Evolutionary conservation across 768 basidiomycete species (phyloP).

Genomic region (Obba rivulosa): DNA sequence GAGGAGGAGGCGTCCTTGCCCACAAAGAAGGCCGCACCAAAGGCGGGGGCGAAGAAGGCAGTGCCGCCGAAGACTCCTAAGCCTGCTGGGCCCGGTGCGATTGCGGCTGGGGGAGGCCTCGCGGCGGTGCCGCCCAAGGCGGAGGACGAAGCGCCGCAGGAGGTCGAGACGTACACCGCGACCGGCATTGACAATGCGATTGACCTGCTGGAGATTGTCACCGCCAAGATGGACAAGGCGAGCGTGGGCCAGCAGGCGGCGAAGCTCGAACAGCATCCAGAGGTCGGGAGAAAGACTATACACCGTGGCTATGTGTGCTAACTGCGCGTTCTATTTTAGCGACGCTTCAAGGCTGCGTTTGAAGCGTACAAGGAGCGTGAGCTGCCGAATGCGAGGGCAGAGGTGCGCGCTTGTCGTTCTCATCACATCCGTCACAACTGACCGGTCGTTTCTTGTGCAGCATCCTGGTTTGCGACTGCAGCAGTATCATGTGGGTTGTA

Average conservation of each 20-base stretch:
- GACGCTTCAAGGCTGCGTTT: constrained; percentile 90
- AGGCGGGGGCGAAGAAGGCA: constrained; percentile 56
- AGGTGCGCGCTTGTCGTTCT: constrained; percentile 41
- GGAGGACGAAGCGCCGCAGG: constrained; percentile 29
- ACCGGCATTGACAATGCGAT: constrained; percentile 89
- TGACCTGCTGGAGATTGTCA: constrained; percentile 84
- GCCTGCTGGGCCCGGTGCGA: constrained; percentile 81
- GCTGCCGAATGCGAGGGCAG: constrained; percentile 68
- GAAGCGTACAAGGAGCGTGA: constrained; percentile 88
- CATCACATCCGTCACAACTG: constrained; percentile 1
- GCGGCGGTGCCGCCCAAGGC: constrained; percentile 20
- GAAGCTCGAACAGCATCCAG: constrained; percentile 84
- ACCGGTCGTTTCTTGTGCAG: constrained; percentile 30
- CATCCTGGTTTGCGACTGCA: constrained; percentile 88
- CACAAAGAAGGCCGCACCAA: constrained; percentile 60
- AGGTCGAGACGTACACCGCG: constrained; percentile 68
- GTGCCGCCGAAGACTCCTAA: constrained; percentile 38
- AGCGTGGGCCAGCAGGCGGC: constrained; percentile 86
- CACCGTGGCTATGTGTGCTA: background rate
- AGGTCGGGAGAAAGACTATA: constrained; percentile 50
- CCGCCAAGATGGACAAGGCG: constrained; percentile 89
- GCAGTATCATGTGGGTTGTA: constrained; percentile 69
- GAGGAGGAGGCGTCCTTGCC: constrained; percentile 72
- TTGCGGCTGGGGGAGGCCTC: constrained; percentile 65
- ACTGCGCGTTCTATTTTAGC: constrained; percentile 35